These are phyloP conservation scores for Annulohypoxylon maeteangense DNA, from an alignment of 495 filamentous ascomycete genomes.

Conservation along the genomic window DNA sequence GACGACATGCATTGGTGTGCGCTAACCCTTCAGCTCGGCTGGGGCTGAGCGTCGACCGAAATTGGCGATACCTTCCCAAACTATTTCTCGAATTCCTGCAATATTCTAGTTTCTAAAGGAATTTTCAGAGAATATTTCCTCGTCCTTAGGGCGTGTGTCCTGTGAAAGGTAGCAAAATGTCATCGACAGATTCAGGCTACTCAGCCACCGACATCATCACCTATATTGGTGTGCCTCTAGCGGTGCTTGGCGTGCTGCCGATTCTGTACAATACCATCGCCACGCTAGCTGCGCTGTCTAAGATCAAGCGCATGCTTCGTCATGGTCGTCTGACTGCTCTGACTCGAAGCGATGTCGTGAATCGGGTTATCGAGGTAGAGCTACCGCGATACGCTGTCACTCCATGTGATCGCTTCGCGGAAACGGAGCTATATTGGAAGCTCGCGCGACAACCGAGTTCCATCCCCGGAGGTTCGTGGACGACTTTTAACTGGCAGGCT, in stretches of 20 bases:
- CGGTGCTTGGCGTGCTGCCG: conserved; percentile 73
- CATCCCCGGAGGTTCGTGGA: conserved; percentile 71
- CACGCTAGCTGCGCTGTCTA: conserved; percentile 64
- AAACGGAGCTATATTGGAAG: conserved; percentile 65
- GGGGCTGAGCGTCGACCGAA: conserved; percentile 27
- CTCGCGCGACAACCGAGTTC: conserved; percentile 57
- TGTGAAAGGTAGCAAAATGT: conserved; percentile 20
- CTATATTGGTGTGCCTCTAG: conserved; percentile 70
- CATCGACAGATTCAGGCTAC: conserved; percentile 36
- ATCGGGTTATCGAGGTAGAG: conserved; percentile 73
- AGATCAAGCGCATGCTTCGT: conserved; percentile 65
- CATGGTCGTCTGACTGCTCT: conserved; percentile 64
- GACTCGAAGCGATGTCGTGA: conserved; percentile 69
- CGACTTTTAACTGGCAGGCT: conserved; percentile 70
- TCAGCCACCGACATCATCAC: conserved; percentile 58
- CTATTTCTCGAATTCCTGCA: neutral
- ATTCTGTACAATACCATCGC: conserved; percentile 70
- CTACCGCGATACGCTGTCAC: conserved; percentile 70
- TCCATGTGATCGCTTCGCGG: conserved; percentile 64
- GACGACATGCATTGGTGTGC: conserved; percentile 13
- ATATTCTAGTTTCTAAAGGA: neutral
- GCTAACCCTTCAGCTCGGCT: conserved; percentile 28
- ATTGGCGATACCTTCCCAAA: neutral
- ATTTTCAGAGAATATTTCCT: neutral
- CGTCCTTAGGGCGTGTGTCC: neutral